Base-by-base conservation (phyloP, 2,329 filamentous ascomycete species). In the Hypoxylon sp. region DNA sequence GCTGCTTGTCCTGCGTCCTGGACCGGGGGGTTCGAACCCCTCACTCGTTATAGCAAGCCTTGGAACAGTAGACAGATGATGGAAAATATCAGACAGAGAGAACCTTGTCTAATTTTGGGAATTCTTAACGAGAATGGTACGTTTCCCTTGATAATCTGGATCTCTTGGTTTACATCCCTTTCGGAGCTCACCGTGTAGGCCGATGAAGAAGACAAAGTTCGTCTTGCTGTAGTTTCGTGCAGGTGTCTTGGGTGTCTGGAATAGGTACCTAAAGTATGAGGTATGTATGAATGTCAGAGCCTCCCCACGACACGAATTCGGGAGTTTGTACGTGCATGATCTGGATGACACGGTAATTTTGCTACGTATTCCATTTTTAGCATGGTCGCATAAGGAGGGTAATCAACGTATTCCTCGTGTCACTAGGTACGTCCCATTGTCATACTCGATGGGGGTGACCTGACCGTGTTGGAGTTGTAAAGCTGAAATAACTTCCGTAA, bases 41-140 rank as follows among this genome's bases (percentile, higher is more conserved):
- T 53, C 39, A 55, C 47, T 53, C 54, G 37, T 46, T 52, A 45
- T 52, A 54, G 45, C 29, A 60, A 21, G 54, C 59, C 46, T 37
- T 59, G 14, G 27, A 58, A 41, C 32, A 37, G 43, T 54, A 63
- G 48, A 65, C 9, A 46, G 45, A 50, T 50, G 47, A 29, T 32
- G 23, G 14, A 50, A 47, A 34, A 51, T 32, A 51, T 43, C 29
- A 61, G 23, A 14, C 37, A 61, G 53, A 67, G 67, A 61, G 51
- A 65, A 65, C 51, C 68, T 72, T 73, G 61, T 63, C 72, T 71
- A 19, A 59, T 68, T 68, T 21, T 45, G 54, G 68, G 67, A 65
- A 70, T 63, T 70, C 65, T 73, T 54, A 51, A 71, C 67, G 67
- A 73, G 61, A 43, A 59, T 48, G 30, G 43, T 64, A 61, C 50